Percentiles rank a stretch among this genome's conserved stretches.
phyloP scores from a whole-genome alignment of 1,139 yeast genomes.

The Hemisphaericaspora subhashii region DNA sequence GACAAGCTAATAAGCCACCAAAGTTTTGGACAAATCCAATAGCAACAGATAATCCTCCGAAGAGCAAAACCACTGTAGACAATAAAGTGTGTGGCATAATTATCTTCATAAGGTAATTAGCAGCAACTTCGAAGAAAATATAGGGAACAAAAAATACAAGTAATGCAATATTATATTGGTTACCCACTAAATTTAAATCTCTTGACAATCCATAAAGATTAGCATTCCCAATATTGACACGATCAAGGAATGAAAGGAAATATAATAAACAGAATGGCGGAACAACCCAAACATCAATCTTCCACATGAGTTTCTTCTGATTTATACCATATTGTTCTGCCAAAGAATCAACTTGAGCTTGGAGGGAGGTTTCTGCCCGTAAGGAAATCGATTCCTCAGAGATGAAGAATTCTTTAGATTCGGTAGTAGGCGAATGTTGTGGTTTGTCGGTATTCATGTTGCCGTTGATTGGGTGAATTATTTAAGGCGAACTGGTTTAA shows the following conservation, averaged over 20 bases:
- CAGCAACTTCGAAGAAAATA: conserved; percentile 62
- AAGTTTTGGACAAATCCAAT: conserved; percentile 63
- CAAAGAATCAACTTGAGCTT: conserved; percentile 26
- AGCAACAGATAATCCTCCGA: conserved; percentile 64
- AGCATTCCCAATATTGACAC: conserved; percentile 76
- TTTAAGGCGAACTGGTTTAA: too few species aligned
- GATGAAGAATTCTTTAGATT: background rate
- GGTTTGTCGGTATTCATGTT: too few species aligned
- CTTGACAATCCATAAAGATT: conserved; percentile 60
- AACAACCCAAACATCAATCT: conserved; percentile 62
- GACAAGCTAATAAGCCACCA: conserved; percentile 58
- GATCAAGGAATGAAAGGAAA: conserved; percentile 66
- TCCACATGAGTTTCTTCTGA: conserved; percentile 55
- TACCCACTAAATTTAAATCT: conserved; percentile 52
- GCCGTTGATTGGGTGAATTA: too few species aligned
- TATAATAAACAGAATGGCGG: conserved; percentile 71
- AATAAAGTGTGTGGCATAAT: conserved; percentile 69
- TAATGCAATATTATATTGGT: conserved; percentile 61
- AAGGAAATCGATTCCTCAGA: background rate
- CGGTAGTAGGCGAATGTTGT: too few species aligned
- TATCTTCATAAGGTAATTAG: conserved; percentile 60
- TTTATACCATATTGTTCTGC: conserved; percentile 35
- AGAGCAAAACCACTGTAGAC: conserved; percentile 50
- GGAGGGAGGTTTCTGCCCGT: conserved; percentile 7
- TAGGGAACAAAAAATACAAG: conserved; percentile 76